Evolutionary conservation across 179 eudicot species (phyloP), one percentile per base, ranked within the genome.

Genomic region (Patellifolia procumbens): DNA sequence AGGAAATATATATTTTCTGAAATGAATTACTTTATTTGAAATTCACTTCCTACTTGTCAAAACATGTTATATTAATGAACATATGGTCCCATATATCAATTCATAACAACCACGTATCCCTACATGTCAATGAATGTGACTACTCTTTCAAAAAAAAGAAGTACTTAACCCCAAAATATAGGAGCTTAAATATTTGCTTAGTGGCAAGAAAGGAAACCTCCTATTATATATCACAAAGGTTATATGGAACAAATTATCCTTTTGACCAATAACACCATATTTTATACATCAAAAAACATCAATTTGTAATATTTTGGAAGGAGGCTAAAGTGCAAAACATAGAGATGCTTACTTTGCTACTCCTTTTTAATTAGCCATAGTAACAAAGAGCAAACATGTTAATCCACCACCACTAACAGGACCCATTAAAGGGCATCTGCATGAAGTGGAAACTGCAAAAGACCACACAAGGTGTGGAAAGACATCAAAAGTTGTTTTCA

Each of bases 311-410:
- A 3, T 52, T 52, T 52, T 20, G 9, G 17, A 12, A 13, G 6
- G 2, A 43, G 16, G 26, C 34, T 15, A 68, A 68, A 63, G 51
- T 52, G 46, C 49, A 19, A 56, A 77, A 70, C 76, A 71, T 77
- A 77, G 70, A 77, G 75, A 77, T 77, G 75, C 80, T 35, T 70
- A 65, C 58, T 58, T 56, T 52, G 7, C n/a, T 58, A 37, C 20
- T 32, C 58, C 42, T 58, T 61, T 26, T 70, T 70, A 5, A 46
- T 70, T 59, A 59, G 35, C 48, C 28, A 59, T 35, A 19, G 73
- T 76, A 65, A 53, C 39, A 66, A 19, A 56, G 46, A 31, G 65
- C 63, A 67, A 15, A 51, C 48, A 75, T 66, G 78, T 67, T 66
- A 65, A 37, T 11, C n/a, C n/a, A n/a, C 17, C 65, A 17, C 68